These are phyloP conservation scores for Nakazawaea siamensis DNA, from an alignment of 805 yeast genomes.

Conservation along the genomic window DNA sequence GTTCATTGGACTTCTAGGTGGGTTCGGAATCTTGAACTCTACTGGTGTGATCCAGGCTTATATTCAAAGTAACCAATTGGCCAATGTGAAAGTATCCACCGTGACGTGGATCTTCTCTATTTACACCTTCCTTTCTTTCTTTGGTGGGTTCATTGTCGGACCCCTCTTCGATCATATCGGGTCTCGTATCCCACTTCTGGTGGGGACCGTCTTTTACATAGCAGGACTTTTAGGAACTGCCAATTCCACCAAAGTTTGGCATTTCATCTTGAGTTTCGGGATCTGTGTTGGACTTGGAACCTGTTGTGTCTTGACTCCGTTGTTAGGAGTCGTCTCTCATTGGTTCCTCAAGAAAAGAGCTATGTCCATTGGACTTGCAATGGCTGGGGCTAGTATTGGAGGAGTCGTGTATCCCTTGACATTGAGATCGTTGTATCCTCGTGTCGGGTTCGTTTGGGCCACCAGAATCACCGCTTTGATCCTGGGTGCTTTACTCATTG, in stretches of 20 bases:
- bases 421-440: slow-evolving; percentile 36
- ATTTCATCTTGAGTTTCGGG: slow-evolving; percentile 54
- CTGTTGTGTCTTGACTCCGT: slow-evolving; percentile 53
- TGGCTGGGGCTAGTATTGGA: slow-evolving; percentile 47
- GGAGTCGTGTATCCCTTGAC: slow-evolving; percentile 45
- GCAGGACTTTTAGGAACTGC: slow-evolving; percentile 53
- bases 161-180: slow-evolving; percentile 60
- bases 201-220: slow-evolving; percentile 37
- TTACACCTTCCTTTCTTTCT: slow-evolving; percentile 40
- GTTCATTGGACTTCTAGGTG: slow-evolving; percentile 30
- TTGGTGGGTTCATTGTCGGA: slow-evolving; percentile 28
- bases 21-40: slow-evolving; percentile 49
- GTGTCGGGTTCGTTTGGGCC: slow-evolving; percentile 51
- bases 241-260: slow-evolving; percentile 43
- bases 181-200: slow-evolving; percentile 31
- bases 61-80: slow-evolving; percentile 46
- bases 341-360: slow-evolving; percentile 60
- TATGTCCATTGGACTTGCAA: slow-evolving; percentile 40
- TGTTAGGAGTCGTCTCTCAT: slow-evolving; percentile 54
- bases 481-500: slow-evolving; percentile 27
- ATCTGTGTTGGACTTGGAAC: slow-evolving; percentile 50
- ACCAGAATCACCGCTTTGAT: slow-evolving; percentile 42
- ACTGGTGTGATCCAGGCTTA: slow-evolving; percentile 59
- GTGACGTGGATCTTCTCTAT: slow-evolving; percentile 65
- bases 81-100: slow-evolving; percentile 33